A percentile compares a stretch with the other conserved stretches of the same genome.
Evolutionary conservation across 2,329 filamentous ascomycete species (phyloP).

Genomic region (Botrytis elliptica): DNA sequence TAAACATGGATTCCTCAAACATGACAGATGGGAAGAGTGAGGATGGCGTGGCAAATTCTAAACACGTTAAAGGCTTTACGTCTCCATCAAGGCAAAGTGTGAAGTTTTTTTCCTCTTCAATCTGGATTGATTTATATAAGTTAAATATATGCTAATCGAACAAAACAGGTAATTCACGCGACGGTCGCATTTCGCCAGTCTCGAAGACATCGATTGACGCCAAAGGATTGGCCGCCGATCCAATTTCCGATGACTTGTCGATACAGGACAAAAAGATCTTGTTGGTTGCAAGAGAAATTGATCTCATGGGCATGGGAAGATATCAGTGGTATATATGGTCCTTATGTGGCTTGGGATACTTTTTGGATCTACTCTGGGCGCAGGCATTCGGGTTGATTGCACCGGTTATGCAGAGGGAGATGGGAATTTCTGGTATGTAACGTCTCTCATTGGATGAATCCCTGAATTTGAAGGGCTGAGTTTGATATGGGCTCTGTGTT

Average conservation of each 20-base stretch:
- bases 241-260: constrained; percentile 3
- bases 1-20: constrained; percentile 12
- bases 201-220: neutral
- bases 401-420: constrained; percentile 28
- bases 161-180: neutral
- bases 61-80: neutral
- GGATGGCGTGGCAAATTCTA: neutral
- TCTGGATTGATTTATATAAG: neutral
- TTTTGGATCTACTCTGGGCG: constrained; percentile 35
- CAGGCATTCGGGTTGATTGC: constrained; percentile 33
- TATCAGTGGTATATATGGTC: constrained; percentile 36
- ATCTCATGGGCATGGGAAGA: constrained; percentile 32
- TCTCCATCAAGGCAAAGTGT: neutral
- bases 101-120: neutral
- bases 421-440: constrained; percentile 27
- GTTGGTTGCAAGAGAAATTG: constrained; percentile 27
- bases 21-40: neutral
- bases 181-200: neutral
- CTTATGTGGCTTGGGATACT: constrained; percentile 35
- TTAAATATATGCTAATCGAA: neutral
- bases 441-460: neutral
- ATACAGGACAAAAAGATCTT: constrained; percentile 27
- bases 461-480: neutral
- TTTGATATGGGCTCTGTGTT: neutral
- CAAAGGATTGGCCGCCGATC: neutral